These are phyloP conservation scores for Sungouiella thailandica DNA, from an alignment of 805 yeast genomes.

Conservation along the genomic window DNA sequence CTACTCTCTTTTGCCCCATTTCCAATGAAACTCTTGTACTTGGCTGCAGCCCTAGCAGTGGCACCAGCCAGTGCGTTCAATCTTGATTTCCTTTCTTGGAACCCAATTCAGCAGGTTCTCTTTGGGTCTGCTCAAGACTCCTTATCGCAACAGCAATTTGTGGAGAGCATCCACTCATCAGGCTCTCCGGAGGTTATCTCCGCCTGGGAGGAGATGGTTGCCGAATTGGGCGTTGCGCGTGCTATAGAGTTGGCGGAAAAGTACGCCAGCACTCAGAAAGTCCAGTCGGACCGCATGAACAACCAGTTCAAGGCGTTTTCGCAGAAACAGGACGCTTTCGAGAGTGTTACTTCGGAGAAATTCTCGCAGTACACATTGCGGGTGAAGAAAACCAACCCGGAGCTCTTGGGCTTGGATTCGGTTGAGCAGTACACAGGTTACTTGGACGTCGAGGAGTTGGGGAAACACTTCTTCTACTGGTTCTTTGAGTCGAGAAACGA, in stretches of 20 bases:
- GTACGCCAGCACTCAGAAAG: conserved; percentile 1
- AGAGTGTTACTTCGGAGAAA: conserved; percentile 10
- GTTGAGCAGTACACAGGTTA: conserved; percentile 9
- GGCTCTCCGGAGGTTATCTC: neutral
- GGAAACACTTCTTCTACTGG: conserved; percentile 11
- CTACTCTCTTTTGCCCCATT: neutral
- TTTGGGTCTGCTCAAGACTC: neutral
- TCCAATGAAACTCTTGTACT: neutral
- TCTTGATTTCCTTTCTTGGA: conserved; percentile 2
- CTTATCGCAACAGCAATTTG: too few species aligned
- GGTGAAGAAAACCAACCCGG: conserved; percentile 22
- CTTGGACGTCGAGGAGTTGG: conserved; percentile 6
- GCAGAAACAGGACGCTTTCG: conserved; percentile 5
- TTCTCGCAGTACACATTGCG: conserved; percentile 19
- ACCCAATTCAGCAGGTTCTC: conserved; percentile 1
- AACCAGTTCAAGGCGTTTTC: conserved; percentile 4
- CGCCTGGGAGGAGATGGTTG: conserved; percentile 6
- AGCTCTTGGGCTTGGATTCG: conserved; percentile 11
- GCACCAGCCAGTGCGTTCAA: conserved; percentile 3
- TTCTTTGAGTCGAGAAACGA: conserved; percentile 14
- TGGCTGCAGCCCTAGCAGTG: too few species aligned
- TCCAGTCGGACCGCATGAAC: conserved; percentile 4
- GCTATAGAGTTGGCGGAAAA: conserved; percentile 1
- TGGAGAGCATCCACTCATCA: too few species aligned
- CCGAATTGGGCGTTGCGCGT: conserved; percentile 1